A percentile compares a stretch with the other conserved stretches of the same genome.
These are phyloP conservation scores for Daldinia caldariorum DNA, from an alignment of 495 filamentous ascomycete genomes.

Conservation along the genomic window DNA sequence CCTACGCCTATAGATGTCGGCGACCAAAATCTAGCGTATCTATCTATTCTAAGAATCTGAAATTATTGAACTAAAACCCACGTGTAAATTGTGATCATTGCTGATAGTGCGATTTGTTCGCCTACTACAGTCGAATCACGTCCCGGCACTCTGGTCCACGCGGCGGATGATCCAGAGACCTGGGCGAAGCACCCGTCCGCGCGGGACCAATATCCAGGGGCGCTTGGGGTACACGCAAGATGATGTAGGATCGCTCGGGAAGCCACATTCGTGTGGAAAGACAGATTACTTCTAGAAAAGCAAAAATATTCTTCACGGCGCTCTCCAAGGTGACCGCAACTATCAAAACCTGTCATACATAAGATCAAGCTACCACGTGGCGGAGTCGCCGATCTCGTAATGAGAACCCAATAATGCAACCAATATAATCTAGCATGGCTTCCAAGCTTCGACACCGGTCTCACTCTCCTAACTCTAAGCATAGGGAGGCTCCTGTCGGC, in stretches of 20 bases:
- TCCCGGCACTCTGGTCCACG: constrained; percentile 28
- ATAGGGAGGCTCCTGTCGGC: not conserved
- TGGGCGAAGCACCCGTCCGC: constrained; percentile 36
- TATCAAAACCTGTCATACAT: constrained; percentile 40
- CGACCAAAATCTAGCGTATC: constrained; percentile 24
- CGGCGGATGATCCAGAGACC: constrained; percentile 18
- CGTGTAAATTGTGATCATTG: constrained; percentile 19
- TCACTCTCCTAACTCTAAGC: constrained; percentile 22
- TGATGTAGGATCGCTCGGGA: constrained; percentile 36
- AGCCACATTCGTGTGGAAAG: constrained; percentile 32
- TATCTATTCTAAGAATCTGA: constrained; percentile 8
- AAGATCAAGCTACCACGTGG: constrained; percentile 35
- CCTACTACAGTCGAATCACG: constrained; percentile 18
- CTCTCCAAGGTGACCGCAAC: constrained; percentile 7
- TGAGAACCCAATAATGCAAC: constrained; percentile 40
- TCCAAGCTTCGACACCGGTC: constrained; percentile 17
- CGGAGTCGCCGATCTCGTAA: constrained; percentile 43
- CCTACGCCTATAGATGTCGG: constrained; percentile 22
- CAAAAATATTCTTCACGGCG: constrained; percentile 24
- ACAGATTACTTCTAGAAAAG: constrained; percentile 40
- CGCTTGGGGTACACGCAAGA: constrained; percentile 33
- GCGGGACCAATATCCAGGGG: constrained; percentile 22
- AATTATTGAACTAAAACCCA: constrained; percentile 33
- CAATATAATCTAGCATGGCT: constrained; percentile 37
- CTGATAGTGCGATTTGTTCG: constrained; percentile 11